These are phyloP conservation scores for Fusarium sp. DNA, from an alignment of 2,329 filamentous ascomycete species.

Conservation along the genomic window DNA sequence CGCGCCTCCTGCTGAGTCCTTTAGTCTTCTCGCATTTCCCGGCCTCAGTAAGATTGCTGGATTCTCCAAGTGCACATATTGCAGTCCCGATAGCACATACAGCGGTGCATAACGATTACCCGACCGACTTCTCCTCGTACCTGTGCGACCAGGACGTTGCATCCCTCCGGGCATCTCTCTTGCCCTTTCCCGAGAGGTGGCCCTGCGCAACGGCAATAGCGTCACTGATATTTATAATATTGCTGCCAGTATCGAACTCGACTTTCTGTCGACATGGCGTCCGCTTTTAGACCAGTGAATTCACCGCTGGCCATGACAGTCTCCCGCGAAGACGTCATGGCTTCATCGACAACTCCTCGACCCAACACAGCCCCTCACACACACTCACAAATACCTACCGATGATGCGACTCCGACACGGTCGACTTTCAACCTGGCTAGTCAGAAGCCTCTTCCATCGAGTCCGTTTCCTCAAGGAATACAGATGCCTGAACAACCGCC, in stretches of 20 bases:
- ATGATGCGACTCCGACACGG: slow-evolving; percentile 74
- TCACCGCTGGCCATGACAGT: slow-evolving; percentile 53
- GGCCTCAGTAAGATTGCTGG: slow-evolving; percentile 44
- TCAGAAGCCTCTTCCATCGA: slow-evolving; percentile 67
- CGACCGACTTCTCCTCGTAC: slow-evolving; percentile 35
- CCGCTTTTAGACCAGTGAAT: slow-evolving; percentile 63
- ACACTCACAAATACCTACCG: slow-evolving; percentile 48
- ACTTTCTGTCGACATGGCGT: slow-evolving; percentile 58
- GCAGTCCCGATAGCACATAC: slow-evolving; percentile 31
- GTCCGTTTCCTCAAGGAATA: slow-evolving; percentile 64
- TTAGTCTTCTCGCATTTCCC: slow-evolving; percentile 45
- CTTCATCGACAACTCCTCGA: slow-evolving; percentile 53
- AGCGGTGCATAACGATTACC: slow-evolving; percentile 30
- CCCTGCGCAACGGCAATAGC: slow-evolving; percentile 20
- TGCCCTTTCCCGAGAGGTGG: slow-evolving; percentile 23
- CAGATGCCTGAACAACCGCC: slow-evolving; percentile 59
- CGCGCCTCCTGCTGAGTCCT: slow-evolving; percentile 28
- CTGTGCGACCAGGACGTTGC: slow-evolving; percentile 40
- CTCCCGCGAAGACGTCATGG: slow-evolving; percentile 53
- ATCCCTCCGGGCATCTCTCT: slow-evolving; percentile 20
- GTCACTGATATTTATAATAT: slow-evolving; percentile 23
- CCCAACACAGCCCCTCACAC: slow-evolving; percentile 53
- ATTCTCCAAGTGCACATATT: slow-evolving; percentile 29
- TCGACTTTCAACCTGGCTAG: slow-evolving; percentile 62
- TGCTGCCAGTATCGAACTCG: slow-evolving; percentile 7